Base-by-base conservation (phyloP, 257 asterid genomes). In the Scutellaria minor region DNA sequence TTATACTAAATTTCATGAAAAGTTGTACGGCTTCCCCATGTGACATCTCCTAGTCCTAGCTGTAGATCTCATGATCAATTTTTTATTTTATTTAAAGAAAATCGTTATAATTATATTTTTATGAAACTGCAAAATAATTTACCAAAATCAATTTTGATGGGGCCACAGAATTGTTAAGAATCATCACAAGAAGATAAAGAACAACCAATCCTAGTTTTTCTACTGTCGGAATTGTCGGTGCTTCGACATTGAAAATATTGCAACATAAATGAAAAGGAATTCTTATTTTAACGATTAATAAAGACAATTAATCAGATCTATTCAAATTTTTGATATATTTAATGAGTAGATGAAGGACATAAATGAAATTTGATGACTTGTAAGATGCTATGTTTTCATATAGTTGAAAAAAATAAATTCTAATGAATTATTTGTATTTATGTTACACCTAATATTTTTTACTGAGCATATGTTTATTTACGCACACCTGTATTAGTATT, bases 11-110 rank as follows among this genome's bases (percentile, higher is more conserved):
- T 50, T 54, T 51, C 72, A 70, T 40, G 71, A 64, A 51, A 59
- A 61, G 51, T 60, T 53, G 66, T 56, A 57, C 52, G 13, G 39
- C 46, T 8, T 11, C 70, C 62, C 66, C 75, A 64, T 64, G 81
- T 71, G 72, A 64, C 41, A 31, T 61, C 42, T 53, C 57, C 39
- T 42, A 37, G 31, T 53, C 57, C 39, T 42, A 45, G 78, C 72
- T 78, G 82, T 73, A 64, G 57, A 73, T 78, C 68, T 20, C 41
- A 27, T 40, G 45, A 24, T 22, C 57, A 57, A 45, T 66, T 37
- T n/a, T 56, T 9, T n/a, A n/a, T 46, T 9, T 15, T 5, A 12
- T 9, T 11, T 31, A 3, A 31, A 31, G 37, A 31, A 31, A 31
- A 31, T 31, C 4, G n/a, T 3, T 3, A 46, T 2, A 9, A 40